A percentile compares a stretch with the other conserved stretches of the same genome.
These are phyloP conservation scores for Ceratocystis colombiana DNA, from an alignment of 2,329 filamentous ascomycete genomes.

Conservation along the genomic window DNA sequence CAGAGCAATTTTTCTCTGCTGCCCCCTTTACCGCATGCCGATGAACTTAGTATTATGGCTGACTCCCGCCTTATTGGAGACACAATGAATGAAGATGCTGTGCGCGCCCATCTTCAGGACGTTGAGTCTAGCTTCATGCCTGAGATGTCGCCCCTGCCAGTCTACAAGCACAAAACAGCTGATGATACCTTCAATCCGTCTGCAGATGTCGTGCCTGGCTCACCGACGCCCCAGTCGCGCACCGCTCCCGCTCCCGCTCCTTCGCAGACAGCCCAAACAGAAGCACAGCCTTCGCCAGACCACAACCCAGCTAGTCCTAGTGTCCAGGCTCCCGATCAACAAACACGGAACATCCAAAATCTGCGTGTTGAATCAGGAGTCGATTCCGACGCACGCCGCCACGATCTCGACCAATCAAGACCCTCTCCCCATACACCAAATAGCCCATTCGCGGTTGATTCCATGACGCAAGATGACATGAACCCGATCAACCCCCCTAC, in stretches of 20 bases:
- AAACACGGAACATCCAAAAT: neutral
- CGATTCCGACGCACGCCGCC: neutral
- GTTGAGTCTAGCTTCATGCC: conserved; percentile 57
- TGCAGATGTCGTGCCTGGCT: conserved; percentile 22
- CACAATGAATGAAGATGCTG: conserved; percentile 44
- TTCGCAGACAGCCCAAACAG: neutral
- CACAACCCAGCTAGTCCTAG: neutral
- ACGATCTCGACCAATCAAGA: neutral
- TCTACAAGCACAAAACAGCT: conserved; percentile 34
- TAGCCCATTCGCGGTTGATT: neutral
- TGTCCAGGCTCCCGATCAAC: neutral
- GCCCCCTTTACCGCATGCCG: conserved; percentile 20
- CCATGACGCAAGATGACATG: conserved; percentile 14
- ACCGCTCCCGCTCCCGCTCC: conserved; percentile 7
- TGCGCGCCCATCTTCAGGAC: conserved; percentile 50
- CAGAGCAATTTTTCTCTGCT: conserved; percentile 21
- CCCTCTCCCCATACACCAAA: conserved; percentile 16
- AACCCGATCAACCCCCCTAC: conserved; percentile 15
- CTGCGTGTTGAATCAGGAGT: neutral
- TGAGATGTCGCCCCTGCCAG: conserved; percentile 46
- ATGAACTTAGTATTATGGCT: conserved; percentile 29
- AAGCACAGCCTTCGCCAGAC: neutral
- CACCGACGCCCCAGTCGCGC: conserved; percentile 27
- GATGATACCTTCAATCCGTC: conserved; percentile 55
- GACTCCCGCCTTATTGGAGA: conserved; percentile 34